Base-by-base conservation (phyloP, 352 stramenopile genomes). In the Globisporangium nagaii region DNA sequence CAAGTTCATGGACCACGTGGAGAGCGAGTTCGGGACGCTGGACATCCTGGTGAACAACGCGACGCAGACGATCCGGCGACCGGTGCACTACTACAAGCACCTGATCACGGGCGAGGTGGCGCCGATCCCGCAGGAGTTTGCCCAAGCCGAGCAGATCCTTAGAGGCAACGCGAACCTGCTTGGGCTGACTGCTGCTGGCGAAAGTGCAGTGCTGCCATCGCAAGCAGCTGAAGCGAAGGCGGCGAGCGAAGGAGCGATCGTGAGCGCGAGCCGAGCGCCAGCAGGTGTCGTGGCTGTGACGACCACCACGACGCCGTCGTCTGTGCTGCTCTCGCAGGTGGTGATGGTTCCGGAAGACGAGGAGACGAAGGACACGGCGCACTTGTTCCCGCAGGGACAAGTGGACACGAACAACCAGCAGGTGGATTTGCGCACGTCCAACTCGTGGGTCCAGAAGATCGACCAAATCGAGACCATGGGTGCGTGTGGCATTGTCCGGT, bases 1-100 rank as follows among this genome's bases (percentile, higher is more conserved):
- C 68, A 79, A 77, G 50, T 98, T 98, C 58, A 96, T 94, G 69
- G 73, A 91, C 40, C 92, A 94, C 68, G 66, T 98, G 6, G 65
- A 78, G 22, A 39, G 57, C 22, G 79, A 65, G 9, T 78, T 86
- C 43, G 69, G 71, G 15, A 74, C 84, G 10, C 69, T 98, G 32
- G 93, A 98, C 69, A 92, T 98, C 28, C 64, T 98, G 32, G 89
- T 98, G 58, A 98, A 98, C 71, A 98, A 98, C 69, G 95, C 95
- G 3, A 98, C 91, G 73, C 95, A 98, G 71, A 98, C 95, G 3
- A 93, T 98, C 41, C 79, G 95, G 37, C 76, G 93, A n/a, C 93
- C 93, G 2, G 75, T 83, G 34, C 80, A 85, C 36, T 98, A 98
- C 69, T 98, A 98, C 73, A 72, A 83, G 56, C 78, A 89, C 39